Evolutionary conservation across 192 early-diverging fungal genomes (phyloP), one percentile per base, ranked within the genome.

Genomic region (Lunasporangiospora selenospora): DNA sequence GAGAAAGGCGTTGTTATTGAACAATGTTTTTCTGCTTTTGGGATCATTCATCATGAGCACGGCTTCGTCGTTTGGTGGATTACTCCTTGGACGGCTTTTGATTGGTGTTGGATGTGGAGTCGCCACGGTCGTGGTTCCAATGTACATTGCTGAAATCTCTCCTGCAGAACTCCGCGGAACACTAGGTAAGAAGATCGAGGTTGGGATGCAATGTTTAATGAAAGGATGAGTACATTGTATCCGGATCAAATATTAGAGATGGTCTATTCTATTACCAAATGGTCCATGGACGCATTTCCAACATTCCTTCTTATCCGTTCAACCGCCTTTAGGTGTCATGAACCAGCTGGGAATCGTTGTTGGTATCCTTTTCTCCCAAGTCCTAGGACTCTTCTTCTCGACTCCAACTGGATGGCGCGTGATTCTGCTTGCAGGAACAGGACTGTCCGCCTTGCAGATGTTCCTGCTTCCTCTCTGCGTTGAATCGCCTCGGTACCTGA

Each of bases 301-400:
- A 41, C 40, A 15, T 41, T n/a, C 15, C 40, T 15, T n/a, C n/a
- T 41, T 41, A 15, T n/a, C n/a, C n/a, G n/a, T n/a, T n/a, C n/a
- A n/a, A n/a, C n/a, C n/a, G n/a, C 19, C 23, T 30, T 13, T 55
- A 82, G 80, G 92, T 37, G 82, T 88, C n/a, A 80, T 90, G 62
- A 93, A 93, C 75, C 95, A 97, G 77, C 69, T 94, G 46, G 88
- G 89, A 33, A 92, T 94, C 50, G 87, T 95, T 11, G 48, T 85
- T 11, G 95, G 95, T 19, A 85, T 97, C 56, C 79, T 97, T 26
- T 57, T 87, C 15, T 85, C 92, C 2, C 93, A 93, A 56, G 67
- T 87, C 11, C 71, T 85, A 6, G 90, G 88, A 1, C 75, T 90
- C 31, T 89, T 78, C 42, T 70, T 86, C 23, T 87, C 86, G 4